phyloP scores from a whole-genome alignment of 2,329 filamentous ascomycete genomes.

The Helicocarpus griseus region DNA sequence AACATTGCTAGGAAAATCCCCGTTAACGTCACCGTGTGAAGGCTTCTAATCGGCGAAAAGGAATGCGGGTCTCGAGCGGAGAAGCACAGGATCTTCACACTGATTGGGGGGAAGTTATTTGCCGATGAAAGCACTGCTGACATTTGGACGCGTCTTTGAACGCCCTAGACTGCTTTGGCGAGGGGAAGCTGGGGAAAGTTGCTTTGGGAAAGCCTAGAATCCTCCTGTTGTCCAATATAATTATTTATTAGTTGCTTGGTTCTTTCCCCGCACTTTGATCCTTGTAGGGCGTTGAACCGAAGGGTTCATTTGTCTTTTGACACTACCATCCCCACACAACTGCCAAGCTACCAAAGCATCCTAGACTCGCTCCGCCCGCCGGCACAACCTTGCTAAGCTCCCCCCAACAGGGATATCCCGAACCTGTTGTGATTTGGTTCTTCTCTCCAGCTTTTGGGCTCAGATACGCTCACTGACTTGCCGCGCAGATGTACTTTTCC shows the following conservation, averaged over 20 bases:
- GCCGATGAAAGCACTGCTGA: neutral
- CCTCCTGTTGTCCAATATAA: neutral
- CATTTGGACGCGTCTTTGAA: neutral
- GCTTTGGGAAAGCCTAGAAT: neutral
- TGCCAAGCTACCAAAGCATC: neutral
- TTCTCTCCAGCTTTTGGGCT: neutral
- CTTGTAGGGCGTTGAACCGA: neutral
- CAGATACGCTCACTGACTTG: neutral
- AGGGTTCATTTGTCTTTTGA: neutral
- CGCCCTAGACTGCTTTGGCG: neutral
- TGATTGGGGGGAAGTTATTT: neutral
- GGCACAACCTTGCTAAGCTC: neutral
- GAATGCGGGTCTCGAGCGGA: neutral
- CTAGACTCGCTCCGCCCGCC: neutral
- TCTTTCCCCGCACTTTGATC: neutral
- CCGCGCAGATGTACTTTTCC: neutral
- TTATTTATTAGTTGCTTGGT: neutral
- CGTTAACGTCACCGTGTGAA: neutral
- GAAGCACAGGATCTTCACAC: neutral
- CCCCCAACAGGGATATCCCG: neutral
- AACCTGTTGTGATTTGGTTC: neutral
- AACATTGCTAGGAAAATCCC: neutral
- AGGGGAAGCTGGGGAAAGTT: neutral
- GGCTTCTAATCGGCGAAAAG: neutral
- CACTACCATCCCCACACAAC: neutral